Evolutionary conservation across 2,329 filamentous ascomycete species (phyloP).

Genomic region (Xenoacremonium recifei): DNA sequence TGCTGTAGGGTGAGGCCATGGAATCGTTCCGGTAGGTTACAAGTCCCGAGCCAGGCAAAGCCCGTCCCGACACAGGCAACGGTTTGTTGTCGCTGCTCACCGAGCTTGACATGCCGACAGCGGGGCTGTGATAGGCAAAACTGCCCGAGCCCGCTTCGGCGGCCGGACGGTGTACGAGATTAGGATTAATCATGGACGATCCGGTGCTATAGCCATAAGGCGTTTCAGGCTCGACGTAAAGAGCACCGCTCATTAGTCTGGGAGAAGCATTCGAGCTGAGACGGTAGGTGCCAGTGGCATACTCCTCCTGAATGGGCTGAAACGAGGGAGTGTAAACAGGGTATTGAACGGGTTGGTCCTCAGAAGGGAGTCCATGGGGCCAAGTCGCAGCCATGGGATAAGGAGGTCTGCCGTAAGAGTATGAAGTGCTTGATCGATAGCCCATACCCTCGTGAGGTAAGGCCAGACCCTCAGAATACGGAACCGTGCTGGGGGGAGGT

Average conservation of each 20-base stretch:
- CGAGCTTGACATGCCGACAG: constrained; percentile 3
- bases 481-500: constrained; percentile 13
- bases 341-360: constrained; percentile 25
- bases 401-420: constrained; percentile 26
- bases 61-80: constrained; percentile 15
- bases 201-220: constrained; percentile 25
- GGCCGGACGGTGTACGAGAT: constrained; percentile 15
- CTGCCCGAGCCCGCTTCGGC: constrained; percentile 3
- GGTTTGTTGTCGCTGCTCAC: constrained; percentile 15
- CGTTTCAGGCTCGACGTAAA: constrained; percentile 28
- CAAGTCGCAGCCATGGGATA: constrained; percentile 21
- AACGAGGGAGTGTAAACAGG: constrained; percentile 21
- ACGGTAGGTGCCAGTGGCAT: constrained; percentile 29
- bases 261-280: constrained; percentile 12
- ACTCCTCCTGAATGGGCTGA: constrained; percentile 17
- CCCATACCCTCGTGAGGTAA: constrained; percentile 14
- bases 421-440: constrained; percentile 19
- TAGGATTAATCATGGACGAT: constrained; percentile 10
- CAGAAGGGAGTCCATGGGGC: constrained; percentile 19
- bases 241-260: constrained; percentile 11
- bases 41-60: constrained; percentile 16
- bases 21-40: constrained; percentile 26
- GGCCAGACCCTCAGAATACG: constrained; percentile 18
- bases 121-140: constrained; percentile 21
- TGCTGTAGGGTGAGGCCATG: constrained; percentile 22